Evolutionary conservation across 1,139 yeast species (phyloP), one percentile per base, ranked within the genome.

Genomic region (Saccharomyces hybrid): DNA sequence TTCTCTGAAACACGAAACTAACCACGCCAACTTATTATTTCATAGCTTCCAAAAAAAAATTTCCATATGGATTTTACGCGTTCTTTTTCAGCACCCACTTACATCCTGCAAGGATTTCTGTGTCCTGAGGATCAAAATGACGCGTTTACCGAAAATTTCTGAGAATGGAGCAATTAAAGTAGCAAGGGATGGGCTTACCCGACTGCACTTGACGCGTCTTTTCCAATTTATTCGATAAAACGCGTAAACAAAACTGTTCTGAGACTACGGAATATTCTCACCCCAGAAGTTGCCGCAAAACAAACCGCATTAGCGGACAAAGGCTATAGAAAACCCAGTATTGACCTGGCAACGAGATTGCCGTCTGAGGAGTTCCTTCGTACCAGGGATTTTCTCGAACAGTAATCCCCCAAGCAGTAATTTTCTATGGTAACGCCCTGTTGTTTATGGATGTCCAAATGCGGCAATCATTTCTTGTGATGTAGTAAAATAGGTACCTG

Each of bases 61-160:
- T 38, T 38, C 44, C 44, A 38, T 38, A 38, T 20, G 3, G 7
- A 9, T 38, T 38, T 38, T 38, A 38, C 44, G 44, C 44, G 44
- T 38, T 11, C 26, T 16, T 25, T 38, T 20, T 38, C 5, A 11
- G 11, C 44, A 38, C 44, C 44, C 44, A 38, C n/a, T 38, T 9
- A 38, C n/a, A 38, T 38, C 25, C 44, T 38, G 44, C 44, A 38
- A 16, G 13, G 44, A 38, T 38, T 38, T 38, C 44, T 38, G 25
- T 38, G 44, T 38, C 44, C 44, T 38, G 44, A 38, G 44, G 25
- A 38, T 38, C 44, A 38, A 16, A 38, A 38, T 38, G 44, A 38
- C 44, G 44, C 44, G 44, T 38, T 38, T 5, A 6, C 44, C 2
- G n/a, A 38, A 3, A 38, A 20, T 38, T 38, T 16, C 20, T 13